phyloP scores from a whole-genome alignment of 345 rosid species.

The Hirschfeldia incana region DNA sequence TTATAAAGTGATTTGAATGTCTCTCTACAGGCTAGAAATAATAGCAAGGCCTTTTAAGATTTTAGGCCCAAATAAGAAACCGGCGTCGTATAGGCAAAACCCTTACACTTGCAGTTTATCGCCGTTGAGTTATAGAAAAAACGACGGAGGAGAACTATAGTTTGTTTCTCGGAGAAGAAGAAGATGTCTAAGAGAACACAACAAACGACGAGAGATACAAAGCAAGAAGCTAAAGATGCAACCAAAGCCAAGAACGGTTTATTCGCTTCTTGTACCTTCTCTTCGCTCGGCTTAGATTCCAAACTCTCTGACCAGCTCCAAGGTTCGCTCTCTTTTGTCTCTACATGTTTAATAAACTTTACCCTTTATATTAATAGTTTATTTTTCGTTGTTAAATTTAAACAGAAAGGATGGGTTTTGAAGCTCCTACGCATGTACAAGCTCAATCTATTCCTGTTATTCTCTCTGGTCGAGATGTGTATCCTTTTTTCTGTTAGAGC shows the following conservation, averaged over 20 bases:
- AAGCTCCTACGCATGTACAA: constrained; percentile 80
- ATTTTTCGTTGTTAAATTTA: neutral
- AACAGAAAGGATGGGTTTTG: constrained; percentile 83
- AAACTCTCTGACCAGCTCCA: constrained; percentile 57
- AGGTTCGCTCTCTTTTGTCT: constrained; percentile 41
- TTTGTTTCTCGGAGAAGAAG: neutral
- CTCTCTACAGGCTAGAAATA: neutral
- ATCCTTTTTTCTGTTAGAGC: constrained; percentile 40
- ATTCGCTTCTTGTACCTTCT: constrained; percentile 71
- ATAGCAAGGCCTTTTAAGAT: neutral
- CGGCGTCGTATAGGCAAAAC: constrained; percentile 23
- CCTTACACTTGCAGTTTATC: constrained; percentile 29
- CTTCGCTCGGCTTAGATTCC: constrained; percentile 66
- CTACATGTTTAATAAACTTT: neutral
- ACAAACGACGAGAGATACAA: constrained; percentile 17
- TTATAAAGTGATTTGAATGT: too few relatives aligned
- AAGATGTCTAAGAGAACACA: constrained; percentile 28
- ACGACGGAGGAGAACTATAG: constrained; percentile 8
- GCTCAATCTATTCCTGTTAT: constrained; percentile 92
- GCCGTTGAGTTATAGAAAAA: neutral
- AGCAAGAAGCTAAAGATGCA: constrained; percentile 33
- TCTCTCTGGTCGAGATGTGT: constrained; percentile 94
- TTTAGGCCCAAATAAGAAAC: neutral
- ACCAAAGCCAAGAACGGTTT: constrained; percentile 24
- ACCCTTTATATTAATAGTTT: neutral